Conservation (phyloP, 2,329 filamentous ascomycete genomes). For the Arthrinium puccinioides region DNA sequence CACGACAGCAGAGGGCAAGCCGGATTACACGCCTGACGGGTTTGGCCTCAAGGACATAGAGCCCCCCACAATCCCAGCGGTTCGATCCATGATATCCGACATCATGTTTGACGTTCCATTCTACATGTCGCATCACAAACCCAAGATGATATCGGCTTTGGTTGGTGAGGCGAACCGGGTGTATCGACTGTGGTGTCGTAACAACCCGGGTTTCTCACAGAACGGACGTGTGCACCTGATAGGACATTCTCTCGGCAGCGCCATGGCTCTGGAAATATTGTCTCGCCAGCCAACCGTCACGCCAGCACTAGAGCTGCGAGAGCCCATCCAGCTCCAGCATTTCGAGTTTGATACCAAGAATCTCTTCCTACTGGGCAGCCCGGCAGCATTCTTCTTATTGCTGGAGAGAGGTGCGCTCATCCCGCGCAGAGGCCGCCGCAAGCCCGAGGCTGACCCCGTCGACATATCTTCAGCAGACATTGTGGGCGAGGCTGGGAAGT, state of each 20-base stretch:
- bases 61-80: constrained; percentile 78
- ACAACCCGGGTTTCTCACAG: constrained; percentile 80
- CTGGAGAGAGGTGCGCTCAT: constrained; percentile 67
- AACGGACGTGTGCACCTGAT: constrained; percentile 84
- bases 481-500: constrained; percentile 70
- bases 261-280: constrained; percentile 88
- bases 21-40: constrained; percentile 49
- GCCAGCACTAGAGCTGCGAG: constrained; percentile 39
- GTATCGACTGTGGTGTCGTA: constrained; percentile 90
- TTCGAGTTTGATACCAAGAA: constrained; percentile 93
- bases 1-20: constrained; percentile 45
- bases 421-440: constrained; percentile 68
- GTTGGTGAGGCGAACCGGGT: constrained; percentile 89
- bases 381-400: constrained; percentile 85
- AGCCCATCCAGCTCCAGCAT: constrained; percentile 40
- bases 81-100: constrained; percentile 91
- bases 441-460: constrained; percentile 63
- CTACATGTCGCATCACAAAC: constrained; percentile 93
- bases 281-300: constrained; percentile 77
- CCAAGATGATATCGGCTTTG: constrained; percentile 87
- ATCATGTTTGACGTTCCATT: constrained; percentile 98
- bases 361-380: constrained; percentile 83
- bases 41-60: constrained; percentile 80
- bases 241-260: constrained; percentile 87
- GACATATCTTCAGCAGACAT: constrained; percentile 52